Evolutionary conservation across 495 filamentous ascomycete species (phyloP), one percentile per base, ranked within the genome.

Genomic region (Alectoria sarmentosa): DNA sequence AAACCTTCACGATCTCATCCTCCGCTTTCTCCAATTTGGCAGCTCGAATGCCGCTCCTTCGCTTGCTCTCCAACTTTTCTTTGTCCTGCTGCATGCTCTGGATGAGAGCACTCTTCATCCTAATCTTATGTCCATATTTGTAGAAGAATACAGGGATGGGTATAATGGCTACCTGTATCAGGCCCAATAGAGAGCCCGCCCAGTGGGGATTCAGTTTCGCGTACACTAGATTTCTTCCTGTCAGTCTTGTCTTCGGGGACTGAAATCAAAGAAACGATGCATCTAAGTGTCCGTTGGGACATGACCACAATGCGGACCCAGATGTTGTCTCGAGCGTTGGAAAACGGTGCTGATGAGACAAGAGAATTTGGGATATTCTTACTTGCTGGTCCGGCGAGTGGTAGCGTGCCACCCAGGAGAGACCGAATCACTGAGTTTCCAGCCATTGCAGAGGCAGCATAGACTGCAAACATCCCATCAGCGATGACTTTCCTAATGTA

Each of bases 141-240:
- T 90, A 95, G 69, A 95, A 94, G 14, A 88, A 75, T 60, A 91
- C 81, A 1, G 90, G 90, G 66, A 95, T 92, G 0, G 90, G 90
- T 23, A 92, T 84, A 67, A 90, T 77, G 8, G 77, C 71, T 14
- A 86, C 80, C 71, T 92, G 88, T 14, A 92, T 67, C 57, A 90
- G 59, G 0, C 86, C 90, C 52, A 95, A 74, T 19, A 92, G 70
- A 0, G 88, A 92, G 1, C 88, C 89, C 0, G 90, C 86, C 90
- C 90, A 92, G 70, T 88, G 86, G 28, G 91, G 83, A 0, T 85
- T 85, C 26, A 95, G 72, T n/a, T 73, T 73, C 1, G 66, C 67
- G 69, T 92, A 96, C 86, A 96, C 49, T 54, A 17, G 28, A 54
- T 3, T 19, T 32, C 0, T 3, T 4, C 28, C 32, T 32, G 49